Base-by-base conservation (phyloP, 768 basidiomycete genomes). In the Suillus occidentalis region DNA sequence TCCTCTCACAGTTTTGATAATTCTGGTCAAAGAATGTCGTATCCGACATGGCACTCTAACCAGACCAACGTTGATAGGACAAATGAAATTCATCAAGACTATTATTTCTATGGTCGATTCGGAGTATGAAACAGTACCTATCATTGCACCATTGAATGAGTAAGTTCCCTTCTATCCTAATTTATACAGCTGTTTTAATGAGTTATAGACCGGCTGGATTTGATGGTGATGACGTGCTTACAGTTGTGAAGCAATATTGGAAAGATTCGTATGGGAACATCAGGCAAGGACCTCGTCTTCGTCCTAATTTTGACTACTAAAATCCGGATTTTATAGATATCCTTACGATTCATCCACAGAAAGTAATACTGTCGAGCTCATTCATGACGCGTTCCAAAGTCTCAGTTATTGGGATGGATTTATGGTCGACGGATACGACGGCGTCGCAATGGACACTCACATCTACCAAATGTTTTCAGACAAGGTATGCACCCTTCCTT, bases 391-490 rank as follows among this genome's bases (percentile, higher is more conserved):
- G 37, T 52, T 43, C 52, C 65, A 42, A 66, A 60, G 47, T 12
- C 66, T 89, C 84, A 82, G 77, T 62, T 92, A 64, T 36, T 64
- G 63, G 63, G 45, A 64, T 34, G 63, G 42, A 34, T 64, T 63
- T 45, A 61, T 62, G 63, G 89, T 88, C 75, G 79, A 34, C 6
- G 57, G 78, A 81, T 57, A 91, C 89, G 73, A 71, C 89, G 74
- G 84, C 81, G 3, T 76, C 74, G 60, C 85, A 87, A 39, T 73
- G 72, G 64, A 85, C 78, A n/a, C 77, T 84, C 89, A 91, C 71
- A 83, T 88, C 73, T 91, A 92, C 70, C 90, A 91, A 73, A 84
- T 91, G 61, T 91, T 92, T 78, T 91, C 63, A 73, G 71, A 37
- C 87, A 87, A 67, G 58, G 81, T 72, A 31, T 60, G 18, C 18